phyloP scores from a whole-genome alignment of 345 rosid species.

The Nasturtium officinale region DNA sequence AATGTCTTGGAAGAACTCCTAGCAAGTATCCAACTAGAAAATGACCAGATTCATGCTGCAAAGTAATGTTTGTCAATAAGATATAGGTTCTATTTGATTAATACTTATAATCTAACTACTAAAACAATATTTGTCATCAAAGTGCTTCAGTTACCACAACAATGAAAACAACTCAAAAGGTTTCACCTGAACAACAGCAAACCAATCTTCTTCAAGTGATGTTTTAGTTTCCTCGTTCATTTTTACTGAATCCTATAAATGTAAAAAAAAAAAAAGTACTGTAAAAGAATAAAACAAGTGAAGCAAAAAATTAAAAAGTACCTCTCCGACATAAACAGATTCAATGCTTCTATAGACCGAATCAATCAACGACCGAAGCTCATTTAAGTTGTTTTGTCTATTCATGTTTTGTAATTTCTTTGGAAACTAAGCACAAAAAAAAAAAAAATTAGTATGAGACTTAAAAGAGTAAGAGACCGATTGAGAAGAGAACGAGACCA shows the following conservation, averaged over 20 bases:
- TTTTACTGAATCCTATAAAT: conserved; percentile 21
- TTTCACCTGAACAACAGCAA: conserved; percentile 38
- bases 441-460: background rate
- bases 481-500: conserved; percentile 42
- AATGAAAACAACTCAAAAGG: no score
- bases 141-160: no score
- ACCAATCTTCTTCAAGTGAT: conserved; percentile 36
- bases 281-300: background rate
- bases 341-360: conserved; percentile 43
- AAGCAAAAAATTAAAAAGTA: background rate
- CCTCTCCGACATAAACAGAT: conserved; percentile 43
- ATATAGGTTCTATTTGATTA: no score
- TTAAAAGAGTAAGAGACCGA: background rate
- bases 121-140: background rate
- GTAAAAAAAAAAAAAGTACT: background rate
- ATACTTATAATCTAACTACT: no score
- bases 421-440: conserved; percentile 43
- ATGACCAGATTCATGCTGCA: conserved; percentile 72
- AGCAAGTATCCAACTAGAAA: conserved; percentile 63
- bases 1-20: conserved; percentile 64
- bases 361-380: conserved; percentile 40
- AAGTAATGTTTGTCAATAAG: no score
- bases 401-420: conserved; percentile 42
- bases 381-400: conserved; percentile 1
- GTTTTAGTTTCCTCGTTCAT: background rate